phyloP scores from a whole-genome alignment of 2,329 filamentous ascomycete genomes.

The Cladobotryum mycophilum region DNA sequence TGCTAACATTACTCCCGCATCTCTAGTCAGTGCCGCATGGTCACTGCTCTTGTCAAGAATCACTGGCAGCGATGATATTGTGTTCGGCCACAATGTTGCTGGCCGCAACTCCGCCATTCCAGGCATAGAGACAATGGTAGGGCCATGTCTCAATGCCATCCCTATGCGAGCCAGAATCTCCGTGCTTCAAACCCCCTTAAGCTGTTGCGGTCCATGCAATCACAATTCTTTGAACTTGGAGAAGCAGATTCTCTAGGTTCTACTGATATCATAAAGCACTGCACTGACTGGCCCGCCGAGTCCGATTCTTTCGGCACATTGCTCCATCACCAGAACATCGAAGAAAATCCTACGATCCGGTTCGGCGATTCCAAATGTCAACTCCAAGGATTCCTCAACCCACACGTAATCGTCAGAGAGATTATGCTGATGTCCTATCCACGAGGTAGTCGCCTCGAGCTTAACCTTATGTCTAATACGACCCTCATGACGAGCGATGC shows the following conservation, averaged over 20 bases:
- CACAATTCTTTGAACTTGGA: constrained; percentile 11
- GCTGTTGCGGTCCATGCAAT: constrained; percentile 10
- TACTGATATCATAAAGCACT: constrained; percentile 12
- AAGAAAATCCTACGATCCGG: constrained; percentile 10
- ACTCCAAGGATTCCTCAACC: too few relatives aligned
- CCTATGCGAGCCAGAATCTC: constrained; percentile 32
- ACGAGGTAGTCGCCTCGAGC: too few relatives aligned
- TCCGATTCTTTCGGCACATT: constrained; percentile 11
- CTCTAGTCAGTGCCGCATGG: constrained; percentile 36
- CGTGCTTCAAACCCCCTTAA: background rate
- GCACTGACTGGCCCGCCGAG: constrained; percentile 13
- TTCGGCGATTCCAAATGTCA: too few relatives aligned
- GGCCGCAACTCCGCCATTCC: constrained; percentile 32
- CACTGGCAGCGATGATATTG: constrained; percentile 29
- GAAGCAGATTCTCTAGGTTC: constrained; percentile 14
- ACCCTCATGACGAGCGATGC: too few relatives aligned
- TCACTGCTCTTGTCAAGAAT: constrained; percentile 30
- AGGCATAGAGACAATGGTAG: constrained; percentile 28
- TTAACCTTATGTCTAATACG: too few relatives aligned
- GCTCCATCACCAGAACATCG: constrained; percentile 18
- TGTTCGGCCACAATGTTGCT: constrained; percentile 34
- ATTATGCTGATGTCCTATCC: too few relatives aligned
- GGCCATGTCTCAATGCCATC: constrained; percentile 35
- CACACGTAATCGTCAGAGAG: too few relatives aligned
- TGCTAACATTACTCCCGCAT: too few relatives aligned